Conservation (phyloP, 352 stramenopile species). For the Globisporangium radiosum region DNA sequence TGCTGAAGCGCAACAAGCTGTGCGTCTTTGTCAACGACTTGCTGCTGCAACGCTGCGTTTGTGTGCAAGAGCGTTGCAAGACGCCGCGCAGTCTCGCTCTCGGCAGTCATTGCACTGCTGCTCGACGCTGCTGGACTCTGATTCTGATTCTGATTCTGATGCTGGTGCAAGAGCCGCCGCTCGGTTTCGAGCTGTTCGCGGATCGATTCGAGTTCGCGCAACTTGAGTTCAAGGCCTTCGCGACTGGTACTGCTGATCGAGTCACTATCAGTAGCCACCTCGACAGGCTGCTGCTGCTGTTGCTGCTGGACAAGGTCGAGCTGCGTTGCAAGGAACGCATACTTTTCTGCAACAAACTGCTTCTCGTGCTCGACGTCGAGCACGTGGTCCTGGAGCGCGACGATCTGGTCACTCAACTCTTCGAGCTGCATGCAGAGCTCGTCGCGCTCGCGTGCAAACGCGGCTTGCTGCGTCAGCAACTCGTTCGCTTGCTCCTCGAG, state of each 20-base stretch:
- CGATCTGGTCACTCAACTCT: slow-evolving; percentile 10
- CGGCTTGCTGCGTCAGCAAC: slow-evolving; percentile 18
- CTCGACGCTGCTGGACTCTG: neutral
- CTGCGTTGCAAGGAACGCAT: slow-evolving; percentile 24
- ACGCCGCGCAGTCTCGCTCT: neutral
- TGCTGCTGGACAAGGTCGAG: slow-evolving; percentile 24
- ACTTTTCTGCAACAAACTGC: slow-evolving; percentile 28
- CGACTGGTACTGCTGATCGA: neutral
- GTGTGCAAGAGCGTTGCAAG: slow-evolving; percentile 8
- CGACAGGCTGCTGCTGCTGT: neutral
- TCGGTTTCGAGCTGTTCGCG: slow-evolving; percentile 8
- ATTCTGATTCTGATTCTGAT: neutral
- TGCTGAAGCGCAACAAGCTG: slow-evolving; percentile 1
- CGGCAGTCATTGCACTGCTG: neutral
- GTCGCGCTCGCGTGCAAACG: slow-evolving; percentile 13
- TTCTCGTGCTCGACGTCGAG: slow-evolving; percentile 24
- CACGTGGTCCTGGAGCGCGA: slow-evolving; percentile 3
- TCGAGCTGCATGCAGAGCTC: slow-evolving; percentile 15
- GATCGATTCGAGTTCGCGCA: slow-evolving; percentile 12
- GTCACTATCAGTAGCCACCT: neutral
- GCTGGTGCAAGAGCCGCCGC: slow-evolving; percentile 1
- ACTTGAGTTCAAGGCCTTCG: neutral
- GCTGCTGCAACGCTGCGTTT: slow-evolving; percentile 11
- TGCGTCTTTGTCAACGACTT: slow-evolving; percentile 11
- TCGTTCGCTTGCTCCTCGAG: slow-evolving; percentile 11